These are phyloP conservation scores for Pilatotrama ljubarskyi DNA, from an alignment of 768 basidiomycete species.

Conservation along the genomic window DNA sequence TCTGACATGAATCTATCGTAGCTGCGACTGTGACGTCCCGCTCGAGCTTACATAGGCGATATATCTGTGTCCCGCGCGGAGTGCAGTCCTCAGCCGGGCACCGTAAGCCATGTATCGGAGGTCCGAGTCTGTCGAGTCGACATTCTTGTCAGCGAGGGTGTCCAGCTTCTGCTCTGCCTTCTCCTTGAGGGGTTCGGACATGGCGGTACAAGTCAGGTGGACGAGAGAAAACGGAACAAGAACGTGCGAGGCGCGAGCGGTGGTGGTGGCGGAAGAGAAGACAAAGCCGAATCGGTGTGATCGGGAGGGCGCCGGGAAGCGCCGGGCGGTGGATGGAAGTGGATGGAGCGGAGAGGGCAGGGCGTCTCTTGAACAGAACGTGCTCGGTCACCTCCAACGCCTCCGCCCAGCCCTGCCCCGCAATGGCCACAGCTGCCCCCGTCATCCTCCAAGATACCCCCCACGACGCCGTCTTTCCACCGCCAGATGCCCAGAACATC, in stretches of 20 bases:
- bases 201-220: constrained; percentile 1
- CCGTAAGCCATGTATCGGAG: constrained; percentile 76
- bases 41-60: constrained; percentile 67
- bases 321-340: constrained; percentile 4
- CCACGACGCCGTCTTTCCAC: constrained; percentile 30
- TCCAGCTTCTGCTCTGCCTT: constrained; percentile 51
- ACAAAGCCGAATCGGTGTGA: constrained; percentile 10
- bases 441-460: constrained; percentile 32
- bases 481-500: constrained; percentile 27
- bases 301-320: constrained; percentile 14
- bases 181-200: constrained; percentile 24
- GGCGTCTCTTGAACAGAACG: constrained; percentile 15
- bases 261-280: constrained; percentile 4
- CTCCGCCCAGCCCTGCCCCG: constrained; percentile 7
- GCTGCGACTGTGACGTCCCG: neutral
- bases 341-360: neutral
- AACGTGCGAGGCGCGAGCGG: neutral
- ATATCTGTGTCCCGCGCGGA: constrained; percentile 70
- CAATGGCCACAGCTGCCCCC: constrained; percentile 29
- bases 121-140: constrained; percentile 66
- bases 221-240: neutral
- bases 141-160: constrained; percentile 61
- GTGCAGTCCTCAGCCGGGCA: constrained; percentile 73
- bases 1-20: constrained; percentile 43
- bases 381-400: constrained; percentile 16